These are phyloP conservation scores for Zopfia rhizophila DNA, from an alignment of 2,329 filamentous ascomycete species.

Conservation along the genomic window DNA sequence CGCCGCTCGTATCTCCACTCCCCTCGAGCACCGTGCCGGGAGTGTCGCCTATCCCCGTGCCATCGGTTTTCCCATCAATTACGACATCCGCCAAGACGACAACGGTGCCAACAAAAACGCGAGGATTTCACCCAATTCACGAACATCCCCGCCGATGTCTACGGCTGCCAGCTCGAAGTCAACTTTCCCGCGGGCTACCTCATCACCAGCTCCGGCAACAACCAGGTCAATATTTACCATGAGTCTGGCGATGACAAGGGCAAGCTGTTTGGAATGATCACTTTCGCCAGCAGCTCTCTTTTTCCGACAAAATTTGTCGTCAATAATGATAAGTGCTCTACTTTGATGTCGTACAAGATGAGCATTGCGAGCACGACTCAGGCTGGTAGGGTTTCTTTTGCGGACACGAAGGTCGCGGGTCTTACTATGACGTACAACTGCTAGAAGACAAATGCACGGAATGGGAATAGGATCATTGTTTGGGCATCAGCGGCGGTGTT, in stretches of 20 bases:
- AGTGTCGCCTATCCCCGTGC: constrained; percentile 25
- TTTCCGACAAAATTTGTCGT: constrained; percentile 28
- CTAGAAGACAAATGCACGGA: too few relatives aligned
- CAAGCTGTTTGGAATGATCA: constrained; percentile 29
- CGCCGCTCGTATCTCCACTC: constrained; percentile 19
- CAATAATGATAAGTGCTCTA: constrained; percentile 25
- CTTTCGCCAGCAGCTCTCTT: constrained; percentile 26
- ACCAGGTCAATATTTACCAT: constrained; percentile 30
- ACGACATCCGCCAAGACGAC: constrained; percentile 29
- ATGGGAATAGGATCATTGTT: too few relatives aligned
- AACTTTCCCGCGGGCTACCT: constrained; percentile 34
- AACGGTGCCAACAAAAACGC: constrained; percentile 23
- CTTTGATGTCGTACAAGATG: constrained; percentile 24
- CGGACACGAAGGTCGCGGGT: constrained; percentile 29
- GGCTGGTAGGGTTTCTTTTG: constrained; percentile 30
- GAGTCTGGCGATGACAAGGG: constrained; percentile 10
- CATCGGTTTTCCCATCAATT: constrained; percentile 33
- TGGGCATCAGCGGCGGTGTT: too few relatives aligned
- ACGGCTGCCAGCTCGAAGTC: constrained; percentile 40
- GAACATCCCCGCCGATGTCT: constrained; percentile 31
- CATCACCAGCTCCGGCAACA: constrained; percentile 26
- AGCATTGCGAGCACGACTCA: constrained; percentile 25
- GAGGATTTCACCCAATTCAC: constrained; percentile 27
- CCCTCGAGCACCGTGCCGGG: constrained; percentile 30
- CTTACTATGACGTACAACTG: constrained; percentile 33